Evolutionary conservation across 1,139 yeast genomes (phyloP), one percentile per base, ranked within the genome.

Genomic region (Taphrina deformans): DNA sequence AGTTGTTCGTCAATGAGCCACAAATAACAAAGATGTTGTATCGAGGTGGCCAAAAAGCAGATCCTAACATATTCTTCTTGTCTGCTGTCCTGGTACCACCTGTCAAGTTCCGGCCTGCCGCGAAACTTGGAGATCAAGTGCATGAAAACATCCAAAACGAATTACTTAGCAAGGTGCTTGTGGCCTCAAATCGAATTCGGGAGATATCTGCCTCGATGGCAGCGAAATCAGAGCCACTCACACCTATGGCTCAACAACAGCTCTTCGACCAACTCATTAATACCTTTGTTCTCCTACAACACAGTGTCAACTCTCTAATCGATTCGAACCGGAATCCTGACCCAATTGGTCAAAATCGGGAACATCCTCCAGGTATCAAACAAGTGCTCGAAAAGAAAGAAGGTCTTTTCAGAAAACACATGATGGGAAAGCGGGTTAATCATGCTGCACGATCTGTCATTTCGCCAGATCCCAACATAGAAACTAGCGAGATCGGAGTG

Each of bases 381-480:
- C 99, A 95, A 80, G 96, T 97, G 3, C 81, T 95, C 73, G 99
- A 95, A 79, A 93, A 95, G 86, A 95, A 95, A 76, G 99, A 95
- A 79, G 99, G 99, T 76, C 82, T 93, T 71, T 93, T 93, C 81
- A 86, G 99, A 81, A 93, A 92, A 77, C 97, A 95, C 74, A 93
- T 95, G 99, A 95, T 95, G 99, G 99, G 99, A 77, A 95, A 95
- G 82, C 90, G 99, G 80, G 99, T 95, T 68, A 95, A 95, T 76
- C 92, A 89, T 73, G 98, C 99, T 68, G 99, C 99, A 61, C 89
- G 99, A 77, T 92, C 99, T 14, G 99, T 95, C 72, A 95, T 95
- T 78, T 92, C 99, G 5, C 99, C 99, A 3, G 99, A 95, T 79
- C 99, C 99, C 66, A 93, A 89, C 79, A 83, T 95, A 73, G 99